Evolutionary conservation across 306 rosid genomes (phyloP), one percentile per base, ranked within the genome.

Genomic region (Dalbergia cultrata): DNA sequence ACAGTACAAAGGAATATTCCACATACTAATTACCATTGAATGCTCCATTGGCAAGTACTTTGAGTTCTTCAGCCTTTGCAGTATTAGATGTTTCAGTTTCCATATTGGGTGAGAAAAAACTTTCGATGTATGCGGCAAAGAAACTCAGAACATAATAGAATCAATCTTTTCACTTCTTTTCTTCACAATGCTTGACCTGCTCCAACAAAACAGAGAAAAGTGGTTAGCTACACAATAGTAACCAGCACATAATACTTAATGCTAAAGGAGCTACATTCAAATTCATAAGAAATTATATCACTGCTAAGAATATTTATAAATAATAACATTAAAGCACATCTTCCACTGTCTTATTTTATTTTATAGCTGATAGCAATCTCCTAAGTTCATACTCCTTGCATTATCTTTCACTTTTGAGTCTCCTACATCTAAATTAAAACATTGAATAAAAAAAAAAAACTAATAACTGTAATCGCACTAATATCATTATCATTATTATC

Each of bases 1-100:
- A 37, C 59, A 17, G 7, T 76, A 47, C 21, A 34, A 70, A 9
- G 50, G 37, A 57, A 56, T 41, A 17, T 56, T 67, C 70, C 44
- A 61, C 53, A 70, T 54, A 75, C 49, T 63, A 70, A 76, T 80
- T 83, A 93, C 99, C 98, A 57, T 86, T 80, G 84, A 91, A 95
- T 76, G 97, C 97, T 78, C 90, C 89, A 75, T 95, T 95, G 39
- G 99, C 99, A 60, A 77, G 94, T 67, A 82, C 22, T 71, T 95
- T 96, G 79, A 90, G 26, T 87, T 93, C 93, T 86, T 95, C 99
- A 19, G 98, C 97, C 67, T 78, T 91, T 2, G 85, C 77, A 58
- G 76, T 67, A 26, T 92, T 81, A 19, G 93, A 85, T 43, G 83
- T 89, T 19, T 83, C 82, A 45, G 84, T 19, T 86, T 87, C 94